These are phyloP conservation scores for Biscogniauxia marginata DNA, from an alignment of 2,329 filamentous ascomycete genomes.

Conservation along the genomic window DNA sequence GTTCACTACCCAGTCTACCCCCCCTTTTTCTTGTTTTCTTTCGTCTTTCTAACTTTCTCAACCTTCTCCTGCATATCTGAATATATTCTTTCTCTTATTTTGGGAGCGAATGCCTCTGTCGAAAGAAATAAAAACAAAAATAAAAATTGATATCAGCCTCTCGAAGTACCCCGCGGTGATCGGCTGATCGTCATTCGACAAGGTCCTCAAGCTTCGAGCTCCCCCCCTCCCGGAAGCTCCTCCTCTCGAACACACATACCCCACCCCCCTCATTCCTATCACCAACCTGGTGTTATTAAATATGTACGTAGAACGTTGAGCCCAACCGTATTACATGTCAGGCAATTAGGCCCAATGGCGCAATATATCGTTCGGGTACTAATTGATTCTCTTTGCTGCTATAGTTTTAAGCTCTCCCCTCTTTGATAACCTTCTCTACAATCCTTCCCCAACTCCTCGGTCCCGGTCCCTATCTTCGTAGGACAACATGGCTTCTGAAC, in stretches of 20 bases:
- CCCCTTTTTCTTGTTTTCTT: too few species aligned
- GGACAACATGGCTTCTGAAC: constrained; percentile 33
- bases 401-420: background rate
- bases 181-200: constrained; percentile 3
- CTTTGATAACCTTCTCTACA: background rate
- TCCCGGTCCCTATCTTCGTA: background rate
- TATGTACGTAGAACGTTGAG: background rate
- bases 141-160: too few species aligned
- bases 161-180: background rate
- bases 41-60: too few species aligned
- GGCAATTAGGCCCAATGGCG: background rate
- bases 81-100: too few species aligned
- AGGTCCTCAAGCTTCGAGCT: too few species aligned
- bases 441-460: background rate
- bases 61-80: too few species aligned
- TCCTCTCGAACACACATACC: constrained; percentile 6
- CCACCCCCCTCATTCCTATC: constrained; percentile 16
- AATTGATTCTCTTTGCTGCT: background rate
- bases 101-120: too few species aligned
- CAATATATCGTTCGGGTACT: background rate
- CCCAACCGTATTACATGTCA: background rate
- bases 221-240: too few species aligned
- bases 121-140: too few species aligned
- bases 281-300: background rate
- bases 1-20: too few species aligned